Conservation (phyloP, 345 rosid genomes). For the Tarenaya hassleriana region DNA sequence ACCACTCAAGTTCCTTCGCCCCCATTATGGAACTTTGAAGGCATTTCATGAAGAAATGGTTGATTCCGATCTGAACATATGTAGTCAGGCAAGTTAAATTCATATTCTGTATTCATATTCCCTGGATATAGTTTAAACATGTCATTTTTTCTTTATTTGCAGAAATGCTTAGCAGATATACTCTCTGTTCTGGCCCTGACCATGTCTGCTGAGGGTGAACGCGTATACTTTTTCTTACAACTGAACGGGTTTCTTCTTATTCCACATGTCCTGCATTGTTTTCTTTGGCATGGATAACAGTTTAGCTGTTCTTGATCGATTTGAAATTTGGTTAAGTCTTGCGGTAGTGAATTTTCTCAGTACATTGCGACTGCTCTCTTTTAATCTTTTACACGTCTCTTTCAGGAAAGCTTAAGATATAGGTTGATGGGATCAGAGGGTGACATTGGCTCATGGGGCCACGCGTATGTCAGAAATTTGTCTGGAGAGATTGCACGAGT, state of each 20-base stretch:
- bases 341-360: background rate
- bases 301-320: background rate
- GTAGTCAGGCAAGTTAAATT: background rate
- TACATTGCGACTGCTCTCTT: background rate
- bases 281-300: background rate
- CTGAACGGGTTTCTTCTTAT: background rate
- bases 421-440: conserved; percentile 79
- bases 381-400: conserved; percentile 3
- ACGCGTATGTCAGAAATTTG: conserved; percentile 91
- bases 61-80: conserved; percentile 68
- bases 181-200: conserved; percentile 89
- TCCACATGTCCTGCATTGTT: background rate
- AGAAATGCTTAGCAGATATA: conserved; percentile 82
- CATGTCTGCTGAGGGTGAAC: conserved; percentile 96
- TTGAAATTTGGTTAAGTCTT: background rate
- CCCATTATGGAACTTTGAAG: conserved; percentile 84
- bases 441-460: conserved; percentile 98
- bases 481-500: conserved; percentile 87
- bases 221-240: conserved; percentile 44
- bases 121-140: conserved; percentile 8
- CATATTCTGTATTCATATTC: background rate
- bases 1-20: conserved; percentile 93
- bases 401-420: conserved; percentile 81
- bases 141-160: conserved; percentile 32
- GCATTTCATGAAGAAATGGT: conserved; percentile 55